Percentiles rank a stretch among this genome's conserved stretches.
Evolutionary conservation across 257 asterid genomes (phyloP).

Genomic region (Ballota nigra): DNA sequence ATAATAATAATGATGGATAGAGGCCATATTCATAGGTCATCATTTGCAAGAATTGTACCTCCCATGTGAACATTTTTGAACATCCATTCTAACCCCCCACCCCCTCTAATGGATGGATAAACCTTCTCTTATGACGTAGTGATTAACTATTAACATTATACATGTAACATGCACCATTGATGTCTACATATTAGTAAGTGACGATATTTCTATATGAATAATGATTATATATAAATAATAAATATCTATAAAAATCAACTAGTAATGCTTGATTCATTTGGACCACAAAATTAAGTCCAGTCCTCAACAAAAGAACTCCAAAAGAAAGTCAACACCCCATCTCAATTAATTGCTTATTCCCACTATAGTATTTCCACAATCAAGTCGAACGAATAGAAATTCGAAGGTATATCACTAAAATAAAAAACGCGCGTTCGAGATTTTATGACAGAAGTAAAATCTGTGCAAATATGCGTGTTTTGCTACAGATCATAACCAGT

Average conservation of each 20-base stretch:
- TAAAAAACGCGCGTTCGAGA: too few relatives aligned
- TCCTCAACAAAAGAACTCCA: not conserved
- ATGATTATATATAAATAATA: not conserved
- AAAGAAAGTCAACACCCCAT: not conserved
- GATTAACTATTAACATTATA: not conserved
- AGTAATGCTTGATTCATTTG: not conserved
- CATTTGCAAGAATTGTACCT: constrained; percentile 27
- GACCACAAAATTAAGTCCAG: not conserved
- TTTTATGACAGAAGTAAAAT: too few relatives aligned
- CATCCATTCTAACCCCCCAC: not conserved
- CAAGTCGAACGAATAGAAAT: too few relatives aligned
- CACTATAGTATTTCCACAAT: not conserved
- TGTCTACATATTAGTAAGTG: not conserved
- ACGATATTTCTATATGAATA: too few relatives aligned
- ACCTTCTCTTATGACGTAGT: not conserved
- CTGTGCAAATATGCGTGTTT: too few relatives aligned
- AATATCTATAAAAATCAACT: not conserved
- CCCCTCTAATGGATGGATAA: not conserved
- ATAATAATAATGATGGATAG: constrained; percentile 10
- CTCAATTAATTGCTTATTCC: not conserved
- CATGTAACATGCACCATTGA: not conserved
- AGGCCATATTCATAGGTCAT: constrained; percentile 20
- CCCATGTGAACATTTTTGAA: constrained; percentile 20
- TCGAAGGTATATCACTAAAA: too few relatives aligned
- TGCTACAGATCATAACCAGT: too few relatives aligned